Evolutionary conservation across 306 rosid genomes (phyloP), one percentile per base, ranked within the genome.

Genomic region (Lithocarpus polystachyus): DNA sequence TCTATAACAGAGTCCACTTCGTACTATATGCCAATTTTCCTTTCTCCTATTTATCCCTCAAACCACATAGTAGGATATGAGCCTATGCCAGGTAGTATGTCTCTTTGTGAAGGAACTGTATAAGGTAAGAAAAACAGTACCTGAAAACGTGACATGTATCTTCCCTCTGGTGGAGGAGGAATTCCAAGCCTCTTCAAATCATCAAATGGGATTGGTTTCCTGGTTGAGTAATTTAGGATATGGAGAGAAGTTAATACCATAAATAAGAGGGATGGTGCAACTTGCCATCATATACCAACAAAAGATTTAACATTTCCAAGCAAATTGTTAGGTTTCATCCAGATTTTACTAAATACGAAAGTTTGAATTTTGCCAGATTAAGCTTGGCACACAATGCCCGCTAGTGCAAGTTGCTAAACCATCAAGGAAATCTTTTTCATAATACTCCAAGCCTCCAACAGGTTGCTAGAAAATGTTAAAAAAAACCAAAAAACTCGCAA

Each of bases 101-200:
- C n/a, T 48, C 51, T 48, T 18, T n/a, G 24, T 31, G 22, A 19
- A 72, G 15, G 59, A 35, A 2, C 12, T n/a, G 11, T 54, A 72
- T 24, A 60, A 53, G 77, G 62, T 72, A 64, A 76, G 77, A 77
- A 11, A 48, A 65, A 71, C 6, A 28, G 54, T 75, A 90, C 98
- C 94, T 91, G 89, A 84, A 84, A 84, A 77, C 95, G 92, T 56
- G 97, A 83, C 94, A 88, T 80, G 88, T 92, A 94, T 78, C 85
- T 85, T 82, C 98, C 98, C 87, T 94, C 97, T 0, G 94, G 97
- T 35, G 97, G 97, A 77, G 93, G 95, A 71, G 94, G 93, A 55
- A 94, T 91, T 67, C 97, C 97, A 48, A 92, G 95, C 86, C 89
- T 89, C 87, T 88, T 80, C 87, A 94, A 80, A 29, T 91, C 93